phyloP scores from a whole-genome alignment of 441 rosid genomes.

The Adansonia grandidieri region DNA sequence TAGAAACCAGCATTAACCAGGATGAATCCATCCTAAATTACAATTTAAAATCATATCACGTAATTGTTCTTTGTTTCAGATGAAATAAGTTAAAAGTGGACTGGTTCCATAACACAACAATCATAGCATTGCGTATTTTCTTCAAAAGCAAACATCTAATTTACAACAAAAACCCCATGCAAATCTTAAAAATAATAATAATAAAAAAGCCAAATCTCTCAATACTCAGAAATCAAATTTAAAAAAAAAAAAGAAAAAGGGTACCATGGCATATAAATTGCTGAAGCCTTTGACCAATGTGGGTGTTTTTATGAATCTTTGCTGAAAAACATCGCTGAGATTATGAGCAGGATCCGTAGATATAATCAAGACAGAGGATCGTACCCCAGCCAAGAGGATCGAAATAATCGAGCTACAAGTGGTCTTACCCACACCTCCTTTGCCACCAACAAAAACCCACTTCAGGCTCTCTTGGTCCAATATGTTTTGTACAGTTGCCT shows the following conservation, averaged over 20 bases:
- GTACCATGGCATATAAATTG: slow-evolving; percentile 94
- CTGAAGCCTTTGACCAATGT: slow-evolving; percentile 89
- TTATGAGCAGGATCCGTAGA: slow-evolving; percentile 99
- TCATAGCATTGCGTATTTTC: neutral
- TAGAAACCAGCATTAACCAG: neutral
- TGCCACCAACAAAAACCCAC: slow-evolving; percentile 99
- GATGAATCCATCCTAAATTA: neutral
- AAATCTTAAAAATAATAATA: no score
- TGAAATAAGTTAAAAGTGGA: neutral
- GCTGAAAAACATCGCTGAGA: slow-evolving; percentile 98
- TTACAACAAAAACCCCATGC: neutral
- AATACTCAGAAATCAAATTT: slow-evolving; percentile 1
- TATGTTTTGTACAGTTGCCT: slow-evolving; percentile 69
- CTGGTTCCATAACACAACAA: neutral
- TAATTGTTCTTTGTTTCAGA: neutral
- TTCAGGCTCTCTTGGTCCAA: slow-evolving; percentile 80
- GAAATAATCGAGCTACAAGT: slow-evolving; percentile 94
- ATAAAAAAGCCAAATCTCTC: neutral
- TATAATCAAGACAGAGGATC: slow-evolving; percentile 93
- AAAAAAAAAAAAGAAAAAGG: slow-evolving; percentile 16
- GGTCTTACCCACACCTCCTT: slow-evolving; percentile 98
- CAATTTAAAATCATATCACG: neutral
- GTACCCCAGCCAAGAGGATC: slow-evolving; percentile 71
- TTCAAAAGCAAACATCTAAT: neutral
- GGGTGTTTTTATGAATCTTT: slow-evolving; percentile 87